Evolutionary conservation across 2,329 filamentous ascomycete genomes (phyloP).

Genomic region (Calcarisporium arbuscula): DNA sequence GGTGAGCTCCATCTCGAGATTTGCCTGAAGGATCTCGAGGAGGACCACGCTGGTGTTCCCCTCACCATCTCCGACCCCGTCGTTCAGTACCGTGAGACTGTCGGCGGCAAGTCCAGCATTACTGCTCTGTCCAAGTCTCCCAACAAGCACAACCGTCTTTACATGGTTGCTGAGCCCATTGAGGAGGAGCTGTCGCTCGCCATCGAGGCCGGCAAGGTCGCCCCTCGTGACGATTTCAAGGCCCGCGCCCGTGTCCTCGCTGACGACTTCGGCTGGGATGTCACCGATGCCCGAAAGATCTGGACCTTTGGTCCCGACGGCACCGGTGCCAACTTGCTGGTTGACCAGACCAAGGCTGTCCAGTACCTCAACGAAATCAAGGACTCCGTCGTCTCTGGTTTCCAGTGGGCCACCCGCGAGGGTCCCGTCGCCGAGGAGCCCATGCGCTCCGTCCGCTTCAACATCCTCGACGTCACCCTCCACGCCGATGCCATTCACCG

Average conservation of each 20-base stretch:
- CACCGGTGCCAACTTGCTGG: constrained; percentile 93
- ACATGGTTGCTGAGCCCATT: constrained; percentile 87
- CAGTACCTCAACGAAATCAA: constrained; percentile 99
- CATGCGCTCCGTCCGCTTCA: constrained; percentile 95
- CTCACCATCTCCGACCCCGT: constrained; percentile 97
- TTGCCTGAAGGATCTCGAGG: constrained; percentile 99
- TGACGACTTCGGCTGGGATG: constrained; percentile 98
- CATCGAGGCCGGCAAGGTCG: constrained; percentile 89
- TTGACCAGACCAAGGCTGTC: constrained; percentile 99
- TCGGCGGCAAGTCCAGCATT: constrained; percentile 77
- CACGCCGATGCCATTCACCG: constrained; percentile 99
- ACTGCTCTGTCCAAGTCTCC: constrained; percentile 98
- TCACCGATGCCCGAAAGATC: constrained; percentile 99
- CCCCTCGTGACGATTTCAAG: constrained; percentile 98
- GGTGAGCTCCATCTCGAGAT: constrained; percentile 99
- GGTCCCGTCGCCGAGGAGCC: constrained; percentile 97
- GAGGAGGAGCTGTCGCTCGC: constrained; percentile 84
- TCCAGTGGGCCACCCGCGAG: constrained; percentile 99
- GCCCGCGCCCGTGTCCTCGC: constrained; percentile 90
- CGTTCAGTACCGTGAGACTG: constrained; percentile 97
- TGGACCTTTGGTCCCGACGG: constrained; percentile 99
- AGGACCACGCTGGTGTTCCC: constrained; percentile 98
- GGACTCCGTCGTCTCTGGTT: constrained; percentile 98
- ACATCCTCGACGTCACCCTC: constrained; percentile 98
- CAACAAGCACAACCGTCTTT: constrained; percentile 99